Evolutionary conservation across 495 filamentous ascomycete species (phyloP).

Genomic region (Penicillium coffeae): DNA sequence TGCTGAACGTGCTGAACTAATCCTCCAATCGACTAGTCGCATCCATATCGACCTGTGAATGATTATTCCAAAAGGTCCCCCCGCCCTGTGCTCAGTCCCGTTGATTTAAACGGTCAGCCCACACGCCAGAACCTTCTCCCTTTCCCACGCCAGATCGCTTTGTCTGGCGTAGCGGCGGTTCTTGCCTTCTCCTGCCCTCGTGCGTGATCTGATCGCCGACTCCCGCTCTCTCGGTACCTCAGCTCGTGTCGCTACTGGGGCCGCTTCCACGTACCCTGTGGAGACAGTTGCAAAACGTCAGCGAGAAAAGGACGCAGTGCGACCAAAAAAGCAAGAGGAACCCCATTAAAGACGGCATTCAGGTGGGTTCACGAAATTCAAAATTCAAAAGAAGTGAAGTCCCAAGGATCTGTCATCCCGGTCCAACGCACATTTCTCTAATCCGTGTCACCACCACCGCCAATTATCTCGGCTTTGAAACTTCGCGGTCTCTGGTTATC

Average conservation of each 20-base stretch:
- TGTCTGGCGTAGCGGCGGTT: background rate
- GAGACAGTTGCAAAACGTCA: constrained; percentile 4
- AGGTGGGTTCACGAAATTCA: no score
- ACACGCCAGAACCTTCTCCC: background rate
- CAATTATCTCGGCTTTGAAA: constrained; percentile 8
- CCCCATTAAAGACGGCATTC: background rate
- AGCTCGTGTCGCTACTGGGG: constrained; percentile 7
- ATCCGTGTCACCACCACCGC: constrained; percentile 9
- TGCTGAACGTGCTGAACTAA: no score
- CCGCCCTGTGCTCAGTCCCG: no score
- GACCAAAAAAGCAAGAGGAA: background rate
- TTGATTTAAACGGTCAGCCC: no score
- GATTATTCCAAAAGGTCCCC: no score
- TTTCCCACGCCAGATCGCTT: background rate
- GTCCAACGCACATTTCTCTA: background rate
- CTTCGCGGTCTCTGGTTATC: constrained; percentile 7
- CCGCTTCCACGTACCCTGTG: background rate
- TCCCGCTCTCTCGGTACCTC: constrained; percentile 10
- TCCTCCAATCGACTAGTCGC: no score
- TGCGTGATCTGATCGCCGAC: constrained; percentile 11
- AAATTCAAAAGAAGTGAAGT: background rate
- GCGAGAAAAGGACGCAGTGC: background rate
- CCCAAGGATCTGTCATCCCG: background rate
- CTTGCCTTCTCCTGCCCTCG: constrained; percentile 2
- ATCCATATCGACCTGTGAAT: no score